A percentile compares a stretch with the other conserved stretches of the same genome.
Conservation (phyloP, 331 rosid genomes). For the Malus hybrid region DNA sequence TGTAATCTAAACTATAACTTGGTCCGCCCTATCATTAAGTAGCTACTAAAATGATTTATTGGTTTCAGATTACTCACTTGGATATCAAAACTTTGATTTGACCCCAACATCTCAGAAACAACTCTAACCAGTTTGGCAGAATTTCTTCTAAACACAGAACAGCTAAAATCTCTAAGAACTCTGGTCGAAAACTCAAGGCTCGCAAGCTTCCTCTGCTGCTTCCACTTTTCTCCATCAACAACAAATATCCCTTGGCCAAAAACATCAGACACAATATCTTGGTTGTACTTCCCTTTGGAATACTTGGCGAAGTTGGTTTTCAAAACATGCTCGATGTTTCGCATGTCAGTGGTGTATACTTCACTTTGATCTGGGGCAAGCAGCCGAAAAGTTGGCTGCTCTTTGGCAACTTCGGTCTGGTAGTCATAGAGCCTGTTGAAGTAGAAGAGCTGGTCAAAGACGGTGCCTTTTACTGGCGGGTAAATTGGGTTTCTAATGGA, state of each 20-base stretch:
- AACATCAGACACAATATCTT: slow-evolving; percentile 24
- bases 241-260: slow-evolving; percentile 61
- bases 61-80: slow-evolving; percentile 35
- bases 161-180: slow-evolving; percentile 57
- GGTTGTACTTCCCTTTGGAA: slow-evolving; percentile 12
- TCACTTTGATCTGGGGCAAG: slow-evolving; percentile 11
- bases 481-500: slow-evolving; percentile 39
- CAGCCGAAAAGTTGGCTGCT: slow-evolving; percentile 20
- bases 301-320: slow-evolving; percentile 24
- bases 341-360: slow-evolving; percentile 24
- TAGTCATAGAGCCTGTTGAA: slow-evolving; percentile 44
- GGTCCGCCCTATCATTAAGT: background rate
- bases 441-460: slow-evolving; percentile 36
- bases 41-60: background rate
- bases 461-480: slow-evolving; percentile 53
- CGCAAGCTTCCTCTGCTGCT: slow-evolving; percentile 61
- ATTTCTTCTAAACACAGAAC: slow-evolving; percentile 37
- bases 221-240: slow-evolving; percentile 65
- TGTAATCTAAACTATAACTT: background rate
- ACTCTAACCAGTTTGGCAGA: slow-evolving; percentile 35
- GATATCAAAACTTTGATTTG: slow-evolving; percentile 37
- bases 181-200: slow-evolving; percentile 58
- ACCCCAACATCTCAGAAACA: slow-evolving; percentile 11
- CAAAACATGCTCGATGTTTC: slow-evolving; percentile 36
- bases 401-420: slow-evolving; percentile 28